Base-by-base conservation (phyloP, 768 basidiomycete genomes). In the Boletus speciosus region DNA sequence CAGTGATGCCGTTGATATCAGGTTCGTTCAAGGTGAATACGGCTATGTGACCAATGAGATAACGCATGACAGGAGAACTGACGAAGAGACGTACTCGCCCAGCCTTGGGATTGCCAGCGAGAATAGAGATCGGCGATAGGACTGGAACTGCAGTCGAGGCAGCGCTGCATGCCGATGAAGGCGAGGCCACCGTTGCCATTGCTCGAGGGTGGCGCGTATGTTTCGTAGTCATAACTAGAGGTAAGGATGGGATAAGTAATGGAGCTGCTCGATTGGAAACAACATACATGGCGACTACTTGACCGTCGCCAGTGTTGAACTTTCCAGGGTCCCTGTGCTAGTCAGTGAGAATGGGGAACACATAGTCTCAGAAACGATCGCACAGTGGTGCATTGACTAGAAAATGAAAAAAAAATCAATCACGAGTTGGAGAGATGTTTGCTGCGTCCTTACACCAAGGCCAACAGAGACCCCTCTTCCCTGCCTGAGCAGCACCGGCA, bases 81-180 rank as follows among this genome's bases (percentile, higher is more conserved):
- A 31, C 23, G 11, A 43, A 29, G 27, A 38, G 11, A 61, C 70
- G 14, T 56, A 71, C 70, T 72, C 19, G 57, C 46, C 70, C 70
- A 71, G 6, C 54, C 46, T 48, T 71, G 68, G 8, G 56, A 10
- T 48, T 69, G 15, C 62, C 67, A 73, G 52, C 71, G 74, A 31
- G 65, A 52, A 9, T 56, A 43, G 21, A 74, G 68, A 19, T 66
- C 52, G 7, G 57, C 59, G 23, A 74, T 62, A 1, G 73, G 73
- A 29, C 73, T 74, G 6, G 73, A 74, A 47, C 21, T 49, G 32
- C 73, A 74, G 45, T 74, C 72, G 2, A 62, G 41, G 51, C 72
- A 74, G 12, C 68, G 72, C 50, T 74, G 74, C 73, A 66, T 75
- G 19, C 73, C 73, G 5, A 74, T 73, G 58, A 75, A 74, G 6